These are phyloP conservation scores for Friedmanniomyces simplex DNA, from an alignment of 495 filamentous ascomycete genomes.

Conservation along the genomic window DNA sequence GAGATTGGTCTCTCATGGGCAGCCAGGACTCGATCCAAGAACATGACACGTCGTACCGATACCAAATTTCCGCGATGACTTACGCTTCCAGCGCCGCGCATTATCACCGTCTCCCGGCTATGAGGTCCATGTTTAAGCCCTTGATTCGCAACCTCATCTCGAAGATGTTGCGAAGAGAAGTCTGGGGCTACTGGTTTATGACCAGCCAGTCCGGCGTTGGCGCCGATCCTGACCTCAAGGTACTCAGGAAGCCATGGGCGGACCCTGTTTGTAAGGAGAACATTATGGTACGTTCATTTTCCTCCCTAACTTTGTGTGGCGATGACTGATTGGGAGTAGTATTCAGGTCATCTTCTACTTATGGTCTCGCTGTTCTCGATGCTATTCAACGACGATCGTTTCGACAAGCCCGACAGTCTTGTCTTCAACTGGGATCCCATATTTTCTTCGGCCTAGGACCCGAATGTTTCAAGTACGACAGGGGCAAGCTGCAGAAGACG, in stretches of 20 bases:
- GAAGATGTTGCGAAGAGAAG: conserved; percentile 32
- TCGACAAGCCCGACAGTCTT: background rate
- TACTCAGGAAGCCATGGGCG: conserved; percentile 29
- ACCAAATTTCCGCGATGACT: background rate
- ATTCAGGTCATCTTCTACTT: background rate
- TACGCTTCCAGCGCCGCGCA: background rate
- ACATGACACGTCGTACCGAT: background rate
- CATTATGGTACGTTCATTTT: no score
- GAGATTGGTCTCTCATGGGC: background rate
- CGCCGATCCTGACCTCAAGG: conserved; percentile 29
- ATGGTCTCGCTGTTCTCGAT: background rate
- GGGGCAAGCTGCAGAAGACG: background rate
- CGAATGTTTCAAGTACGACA: background rate
- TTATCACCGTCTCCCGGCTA: background rate
- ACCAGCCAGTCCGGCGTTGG: conserved; percentile 25
- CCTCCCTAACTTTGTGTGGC: no score
- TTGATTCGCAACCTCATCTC: no score
- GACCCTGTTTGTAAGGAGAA: background rate
- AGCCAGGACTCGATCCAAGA: background rate
- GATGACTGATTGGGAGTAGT: no score
- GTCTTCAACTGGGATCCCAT: background rate
- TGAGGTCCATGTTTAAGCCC: no score
- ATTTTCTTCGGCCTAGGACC: background rate
- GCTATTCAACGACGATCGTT: background rate
- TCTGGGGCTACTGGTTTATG: conserved; percentile 35